phyloP scores from a whole-genome alignment of 768 basidiomycete genomes.

The Crepidotus variabilis region DNA sequence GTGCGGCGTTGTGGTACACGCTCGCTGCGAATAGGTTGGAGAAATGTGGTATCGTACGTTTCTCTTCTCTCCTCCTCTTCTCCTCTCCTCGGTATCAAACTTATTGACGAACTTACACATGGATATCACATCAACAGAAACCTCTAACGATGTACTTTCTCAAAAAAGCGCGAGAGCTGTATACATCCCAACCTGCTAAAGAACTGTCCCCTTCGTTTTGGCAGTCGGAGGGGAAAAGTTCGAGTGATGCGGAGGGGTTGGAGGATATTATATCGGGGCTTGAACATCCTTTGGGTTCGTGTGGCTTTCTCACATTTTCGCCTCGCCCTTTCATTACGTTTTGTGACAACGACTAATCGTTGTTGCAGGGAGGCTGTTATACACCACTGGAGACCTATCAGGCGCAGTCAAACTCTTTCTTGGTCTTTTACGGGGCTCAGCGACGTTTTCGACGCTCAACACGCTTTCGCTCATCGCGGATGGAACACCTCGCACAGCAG shows the following conservation, averaged over 20 bases:
- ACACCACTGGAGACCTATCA: conserved; percentile 82
- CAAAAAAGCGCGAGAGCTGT: conserved; percentile 65
- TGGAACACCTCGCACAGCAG: conserved; percentile 21
- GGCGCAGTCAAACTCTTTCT: conserved; percentile 79
- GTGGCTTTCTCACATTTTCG: not conserved
- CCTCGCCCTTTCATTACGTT: too few species aligned
- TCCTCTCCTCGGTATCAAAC: too few species aligned
- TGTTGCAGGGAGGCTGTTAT: conserved; percentile 71
- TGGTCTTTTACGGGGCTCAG: conserved; percentile 55
- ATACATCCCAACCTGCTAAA: conserved; percentile 46
- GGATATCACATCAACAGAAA: conserved; percentile 50
- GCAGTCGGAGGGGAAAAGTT: conserved; percentile 58
- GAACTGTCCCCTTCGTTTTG: conserved; percentile 77
- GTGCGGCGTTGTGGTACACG: conserved; percentile 78
- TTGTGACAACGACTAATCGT: too few species aligned
- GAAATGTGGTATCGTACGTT: conserved; percentile 78
- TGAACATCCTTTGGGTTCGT: conserved; percentile 73
- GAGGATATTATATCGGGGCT: conserved; percentile 68
- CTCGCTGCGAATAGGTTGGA: conserved; percentile 74
- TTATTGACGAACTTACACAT: too few species aligned
- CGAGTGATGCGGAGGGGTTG: conserved; percentile 40
- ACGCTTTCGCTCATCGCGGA: conserved; percentile 9
- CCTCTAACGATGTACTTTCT: conserved; percentile 81
- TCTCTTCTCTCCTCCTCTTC: conserved; percentile 1
- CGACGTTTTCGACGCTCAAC: conserved; percentile 10